These are phyloP conservation scores for Cyclanthera cordifolia DNA, from an alignment of 306 rosid species.

Conservation along the genomic window DNA sequence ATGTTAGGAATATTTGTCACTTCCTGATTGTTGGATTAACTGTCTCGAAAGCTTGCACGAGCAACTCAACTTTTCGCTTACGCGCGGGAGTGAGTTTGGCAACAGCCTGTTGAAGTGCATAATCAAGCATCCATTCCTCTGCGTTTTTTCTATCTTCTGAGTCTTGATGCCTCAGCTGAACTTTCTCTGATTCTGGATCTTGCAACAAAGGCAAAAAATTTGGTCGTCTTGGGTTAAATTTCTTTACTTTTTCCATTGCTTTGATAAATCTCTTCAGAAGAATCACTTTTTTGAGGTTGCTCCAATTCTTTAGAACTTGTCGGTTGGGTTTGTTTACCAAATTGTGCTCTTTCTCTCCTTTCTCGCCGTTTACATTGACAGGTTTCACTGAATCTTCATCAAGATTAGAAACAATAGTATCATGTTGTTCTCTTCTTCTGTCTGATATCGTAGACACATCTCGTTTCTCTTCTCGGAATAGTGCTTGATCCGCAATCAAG, in stretches of 20 bases:
- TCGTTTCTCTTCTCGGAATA: too few relatives aligned
- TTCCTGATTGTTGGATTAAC: conserved; percentile 46
- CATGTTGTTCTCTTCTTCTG: too few relatives aligned
- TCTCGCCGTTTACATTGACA: conserved; percentile 14
- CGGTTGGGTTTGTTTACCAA: conserved; percentile 30
- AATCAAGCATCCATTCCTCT: conserved; percentile 97
- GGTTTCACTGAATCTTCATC: conserved; percentile 18
- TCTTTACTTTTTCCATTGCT: conserved; percentile 60
- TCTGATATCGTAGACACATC: too few relatives aligned
- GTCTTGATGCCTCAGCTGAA: conserved; percentile 51
- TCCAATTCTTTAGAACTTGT: conserved; percentile 50
- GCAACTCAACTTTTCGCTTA: conserved; percentile 70
- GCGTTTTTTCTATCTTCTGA: conserved; percentile 55
- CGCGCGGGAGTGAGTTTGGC: conserved; percentile 70
- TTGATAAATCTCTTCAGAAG: conserved; percentile 73
- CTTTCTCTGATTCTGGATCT: conserved; percentile 51
- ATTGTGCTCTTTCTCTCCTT: conserved; percentile 18
- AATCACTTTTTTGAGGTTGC: conserved; percentile 69
- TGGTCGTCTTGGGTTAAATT: conserved; percentile 48
- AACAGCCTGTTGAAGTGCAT: conserved; percentile 75
- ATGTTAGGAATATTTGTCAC: conserved; percentile 20
- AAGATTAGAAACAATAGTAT: neutral
- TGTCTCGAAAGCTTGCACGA: conserved; percentile 90
- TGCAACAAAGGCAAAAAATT: conserved; percentile 38
- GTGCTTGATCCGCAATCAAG: conserved; percentile 16